Conservation (phyloP, 768 basidiomycete genomes). For the Pulveroboletus frians region DNA sequence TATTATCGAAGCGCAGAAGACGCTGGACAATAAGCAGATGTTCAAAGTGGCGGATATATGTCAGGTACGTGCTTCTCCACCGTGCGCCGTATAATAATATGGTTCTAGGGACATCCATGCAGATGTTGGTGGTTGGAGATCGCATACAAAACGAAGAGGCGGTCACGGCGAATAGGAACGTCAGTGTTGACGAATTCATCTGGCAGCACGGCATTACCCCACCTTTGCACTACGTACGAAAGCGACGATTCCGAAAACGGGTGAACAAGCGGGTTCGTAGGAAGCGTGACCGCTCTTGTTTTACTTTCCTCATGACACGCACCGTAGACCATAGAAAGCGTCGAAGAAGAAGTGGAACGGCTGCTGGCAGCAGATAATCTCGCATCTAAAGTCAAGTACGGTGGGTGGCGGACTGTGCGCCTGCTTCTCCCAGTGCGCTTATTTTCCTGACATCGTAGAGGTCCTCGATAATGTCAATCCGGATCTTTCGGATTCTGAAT, state of each 20-base stretch:
- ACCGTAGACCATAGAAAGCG: slow-evolving; percentile 82
- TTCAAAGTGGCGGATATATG: slow-evolving; percentile 99
- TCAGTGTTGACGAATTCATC: slow-evolving; percentile 93
- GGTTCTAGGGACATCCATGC: background rate
- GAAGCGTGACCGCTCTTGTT: background rate
- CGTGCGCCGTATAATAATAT: slow-evolving; percentile 9
- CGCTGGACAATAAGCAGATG: slow-evolving; percentile 92
- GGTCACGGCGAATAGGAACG: slow-evolving; percentile 54
- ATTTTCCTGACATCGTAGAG: slow-evolving; percentile 40
- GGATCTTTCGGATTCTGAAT: slow-evolving; percentile 85
- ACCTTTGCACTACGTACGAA: slow-evolving; percentile 83
- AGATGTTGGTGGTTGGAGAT: slow-evolving; percentile 93
- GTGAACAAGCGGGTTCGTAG: slow-evolving; percentile 69
- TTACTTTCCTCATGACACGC: slow-evolving; percentile 6
- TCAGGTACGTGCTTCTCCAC: slow-evolving; percentile 52
- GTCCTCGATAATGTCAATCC: slow-evolving; percentile 88
- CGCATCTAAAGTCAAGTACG: slow-evolving; percentile 73
- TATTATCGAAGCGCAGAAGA: slow-evolving; percentile 92
- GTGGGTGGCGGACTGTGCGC: slow-evolving; percentile 33
- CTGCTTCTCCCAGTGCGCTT: background rate
- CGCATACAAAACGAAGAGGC: slow-evolving; percentile 68
- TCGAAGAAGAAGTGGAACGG: slow-evolving; percentile 89
- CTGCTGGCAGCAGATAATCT: slow-evolving; percentile 74
- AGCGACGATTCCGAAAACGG: slow-evolving; percentile 87
- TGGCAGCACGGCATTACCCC: slow-evolving; percentile 97